These are phyloP conservation scores for Neurospora pannonica DNA, from an alignment of 495 filamentous ascomycete genomes.

Conservation along the genomic window DNA sequence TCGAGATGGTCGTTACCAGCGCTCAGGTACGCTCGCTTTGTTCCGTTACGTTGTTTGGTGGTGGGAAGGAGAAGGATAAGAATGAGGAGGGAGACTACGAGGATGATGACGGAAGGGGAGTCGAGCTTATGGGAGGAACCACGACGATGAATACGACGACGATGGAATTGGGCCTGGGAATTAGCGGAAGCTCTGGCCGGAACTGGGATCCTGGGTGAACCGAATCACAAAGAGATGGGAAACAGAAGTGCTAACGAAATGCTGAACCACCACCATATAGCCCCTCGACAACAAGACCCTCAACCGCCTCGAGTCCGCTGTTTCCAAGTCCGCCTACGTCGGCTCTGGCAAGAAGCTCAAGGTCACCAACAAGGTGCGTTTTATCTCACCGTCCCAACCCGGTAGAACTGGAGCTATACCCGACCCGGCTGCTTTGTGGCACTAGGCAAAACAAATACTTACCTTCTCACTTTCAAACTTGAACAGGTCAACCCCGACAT, in stretches of 20 bases:
- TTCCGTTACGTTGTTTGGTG: background rate
- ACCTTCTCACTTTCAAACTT: conserved; percentile 1
- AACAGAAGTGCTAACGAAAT: background rate
- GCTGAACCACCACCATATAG: conserved; percentile 32
- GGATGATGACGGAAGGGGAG: background rate
- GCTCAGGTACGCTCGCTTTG: conserved; percentile 58
- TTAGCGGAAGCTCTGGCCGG: background rate
- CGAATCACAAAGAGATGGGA: background rate
- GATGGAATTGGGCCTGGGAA: background rate
- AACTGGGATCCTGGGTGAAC: background rate
- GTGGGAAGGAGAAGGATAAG: background rate
- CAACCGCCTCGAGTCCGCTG: conserved; percentile 71
- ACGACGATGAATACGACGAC: background rate
- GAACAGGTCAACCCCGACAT: conserved; percentile 85
- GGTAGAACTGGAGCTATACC: background rate
- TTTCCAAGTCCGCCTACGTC: conserved; percentile 79
- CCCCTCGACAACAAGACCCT: conserved; percentile 81
- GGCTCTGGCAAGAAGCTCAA: conserved; percentile 95
- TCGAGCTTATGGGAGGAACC: background rate
- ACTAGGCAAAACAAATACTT: background rate
- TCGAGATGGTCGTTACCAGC: conserved; percentile 82
- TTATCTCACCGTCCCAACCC: background rate
- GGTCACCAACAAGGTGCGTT: conserved; percentile 75
- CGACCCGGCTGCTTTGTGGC: background rate
- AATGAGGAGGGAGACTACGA: background rate